These are phyloP conservation scores for Thielaviopsis musarum DNA, from an alignment of 2,329 filamentous ascomycete species.

Conservation along the genomic window DNA sequence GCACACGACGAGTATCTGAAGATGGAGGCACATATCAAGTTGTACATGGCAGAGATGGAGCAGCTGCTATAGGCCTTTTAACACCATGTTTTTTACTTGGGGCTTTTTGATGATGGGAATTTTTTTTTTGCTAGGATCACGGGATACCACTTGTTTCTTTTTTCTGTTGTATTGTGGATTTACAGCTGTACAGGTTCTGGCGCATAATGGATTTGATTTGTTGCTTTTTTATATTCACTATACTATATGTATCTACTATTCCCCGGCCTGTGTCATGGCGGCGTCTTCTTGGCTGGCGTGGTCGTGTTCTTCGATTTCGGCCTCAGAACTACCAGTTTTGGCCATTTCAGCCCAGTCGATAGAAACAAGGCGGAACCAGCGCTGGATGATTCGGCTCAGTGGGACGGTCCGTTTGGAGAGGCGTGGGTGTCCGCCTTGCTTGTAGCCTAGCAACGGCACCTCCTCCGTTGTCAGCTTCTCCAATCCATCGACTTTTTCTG, in stretches of 20 bases:
- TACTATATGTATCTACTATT: background rate
- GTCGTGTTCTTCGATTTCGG: background rate
- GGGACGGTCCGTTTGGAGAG: slow-evolving; percentile 7
- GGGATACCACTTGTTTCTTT: slow-evolving; percentile 6
- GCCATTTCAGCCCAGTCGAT: background rate
- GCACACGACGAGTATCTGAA: slow-evolving; percentile 92
- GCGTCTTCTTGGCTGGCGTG: slow-evolving; percentile 4
- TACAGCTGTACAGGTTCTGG: background rate
- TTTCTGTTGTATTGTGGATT: slow-evolving; percentile 1
- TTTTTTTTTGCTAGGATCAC: background rate
- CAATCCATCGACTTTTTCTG: background rate
- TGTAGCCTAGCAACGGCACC: slow-evolving; percentile 10
- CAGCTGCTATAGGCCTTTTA: slow-evolving; percentile 43
- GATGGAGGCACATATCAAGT: slow-evolving; percentile 90
- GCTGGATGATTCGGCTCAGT: background rate
- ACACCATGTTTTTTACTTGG: background rate
- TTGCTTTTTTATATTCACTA: background rate
- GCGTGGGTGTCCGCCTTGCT: slow-evolving; percentile 6
- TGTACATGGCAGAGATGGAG: slow-evolving; percentile 99
- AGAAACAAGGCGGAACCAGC: slow-evolving; percentile 5
- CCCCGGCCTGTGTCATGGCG: slow-evolving; percentile 5
- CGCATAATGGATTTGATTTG: background rate
- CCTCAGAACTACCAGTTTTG: background rate
- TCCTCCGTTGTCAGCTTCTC: background rate
- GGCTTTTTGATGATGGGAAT: background rate